Evolutionary conservation across 139 green algal genomes (phyloP).

Genomic region (Deuterostichococcus epilithicus): DNA sequence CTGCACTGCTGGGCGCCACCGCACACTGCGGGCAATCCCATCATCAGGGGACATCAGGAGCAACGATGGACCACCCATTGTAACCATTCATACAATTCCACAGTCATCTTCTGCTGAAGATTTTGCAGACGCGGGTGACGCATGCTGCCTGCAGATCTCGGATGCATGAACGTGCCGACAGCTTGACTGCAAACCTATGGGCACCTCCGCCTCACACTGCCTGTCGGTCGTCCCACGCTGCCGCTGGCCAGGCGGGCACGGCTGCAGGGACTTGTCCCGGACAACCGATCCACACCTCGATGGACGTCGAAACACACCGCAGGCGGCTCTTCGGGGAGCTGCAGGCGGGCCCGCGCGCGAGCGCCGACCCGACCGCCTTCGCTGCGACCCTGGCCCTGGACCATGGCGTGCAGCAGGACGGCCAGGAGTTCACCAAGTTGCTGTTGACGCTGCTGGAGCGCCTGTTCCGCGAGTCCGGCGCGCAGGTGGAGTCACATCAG

Average conservation of each 20-base stretch:
- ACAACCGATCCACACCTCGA: neutral
- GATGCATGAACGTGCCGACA: no score
- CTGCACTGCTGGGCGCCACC: no score
- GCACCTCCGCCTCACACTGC: neutral
- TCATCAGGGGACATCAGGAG: no score
- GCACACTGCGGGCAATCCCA: no score
- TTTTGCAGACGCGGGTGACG: no score
- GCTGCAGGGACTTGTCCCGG: no score
- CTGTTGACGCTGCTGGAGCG: conserved; percentile 79
- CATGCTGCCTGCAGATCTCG: no score
- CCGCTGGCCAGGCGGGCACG: no score
- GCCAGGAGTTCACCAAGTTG: conserved; percentile 93
- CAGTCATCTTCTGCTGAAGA: no score
- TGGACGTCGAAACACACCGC: neutral
- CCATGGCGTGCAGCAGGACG: conserved; percentile 82
- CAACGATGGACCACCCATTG: no score
- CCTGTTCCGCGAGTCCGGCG: conserved; percentile 25
- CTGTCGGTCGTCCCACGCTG: neutral
- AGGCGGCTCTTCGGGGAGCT: conserved; percentile 61
- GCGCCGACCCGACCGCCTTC: conserved; percentile 63
- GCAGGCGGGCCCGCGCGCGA: conserved; percentile 40
- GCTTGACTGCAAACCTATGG: no score
- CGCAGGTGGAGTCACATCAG: conserved; percentile 6
- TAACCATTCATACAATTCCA: no score
- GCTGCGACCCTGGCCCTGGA: conserved; percentile 67